Percentiles rank a stretch among this genome's conserved stretches.
These are phyloP conservation scores for Trametes polyzona DNA, from an alignment of 1,284 basidiomycete species.

Conservation along the genomic window DNA sequence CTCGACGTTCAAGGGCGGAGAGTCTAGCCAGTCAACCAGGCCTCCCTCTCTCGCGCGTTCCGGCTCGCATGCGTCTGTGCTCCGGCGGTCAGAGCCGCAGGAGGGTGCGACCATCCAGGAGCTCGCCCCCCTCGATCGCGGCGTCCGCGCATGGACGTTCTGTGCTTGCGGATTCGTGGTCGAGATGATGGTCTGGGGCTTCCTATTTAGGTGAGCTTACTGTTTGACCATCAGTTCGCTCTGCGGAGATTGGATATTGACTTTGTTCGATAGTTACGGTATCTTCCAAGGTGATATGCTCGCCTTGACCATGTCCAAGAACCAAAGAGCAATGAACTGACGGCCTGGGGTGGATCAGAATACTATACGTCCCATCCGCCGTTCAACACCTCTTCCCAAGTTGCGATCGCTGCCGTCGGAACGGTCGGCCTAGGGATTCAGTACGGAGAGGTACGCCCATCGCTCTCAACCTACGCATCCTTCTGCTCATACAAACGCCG, in stretches of 20 bases:
- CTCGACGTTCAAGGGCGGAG: background rate
- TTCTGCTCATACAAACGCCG: background rate
- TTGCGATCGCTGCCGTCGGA: constrained; percentile 27
- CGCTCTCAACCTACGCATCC: background rate
- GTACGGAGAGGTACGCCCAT: constrained; percentile 23
- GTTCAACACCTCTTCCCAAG: constrained; percentile 25
- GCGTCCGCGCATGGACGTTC: constrained; percentile 23
- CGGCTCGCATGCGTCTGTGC: constrained; percentile 4
- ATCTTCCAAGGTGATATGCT: constrained; percentile 27
- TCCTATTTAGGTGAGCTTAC: constrained; percentile 21
- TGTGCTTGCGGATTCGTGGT: constrained; percentile 28
- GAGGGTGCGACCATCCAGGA: constrained; percentile 21
- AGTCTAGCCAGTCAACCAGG: background rate
- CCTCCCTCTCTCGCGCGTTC: constrained; percentile 11
- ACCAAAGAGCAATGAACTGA: background rate
- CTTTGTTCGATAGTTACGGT: constrained; percentile 20
- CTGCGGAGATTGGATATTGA: background rate
- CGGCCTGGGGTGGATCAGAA: background rate
- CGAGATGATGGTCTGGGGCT: constrained; percentile 45
- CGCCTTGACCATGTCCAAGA: background rate
- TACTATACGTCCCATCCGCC: constrained; percentile 30
- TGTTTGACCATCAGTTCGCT: no score
- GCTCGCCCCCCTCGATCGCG: constrained; percentile 19
- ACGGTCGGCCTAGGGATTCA: constrained; percentile 29
- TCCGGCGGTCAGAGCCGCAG: constrained; percentile 16